Conservation (phyloP, 768 basidiomycete genomes). For the Tricholoma flavovirens region DNA sequence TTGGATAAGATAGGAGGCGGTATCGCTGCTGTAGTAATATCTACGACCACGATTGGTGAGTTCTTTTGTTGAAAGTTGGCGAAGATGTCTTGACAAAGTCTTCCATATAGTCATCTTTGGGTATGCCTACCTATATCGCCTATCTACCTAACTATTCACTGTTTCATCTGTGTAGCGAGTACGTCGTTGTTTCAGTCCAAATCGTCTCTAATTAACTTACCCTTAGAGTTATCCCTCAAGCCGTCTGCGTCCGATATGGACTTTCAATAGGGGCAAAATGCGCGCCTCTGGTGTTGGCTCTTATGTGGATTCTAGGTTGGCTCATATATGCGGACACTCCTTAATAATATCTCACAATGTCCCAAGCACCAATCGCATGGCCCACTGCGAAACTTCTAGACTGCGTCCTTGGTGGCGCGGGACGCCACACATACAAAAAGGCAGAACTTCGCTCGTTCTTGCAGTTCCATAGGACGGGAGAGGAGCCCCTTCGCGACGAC, state of each 20-base stretch:
- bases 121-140: constrained; percentile 33
- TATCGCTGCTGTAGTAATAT: constrained; percentile 70
- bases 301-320: constrained; percentile 62
- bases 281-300: constrained; percentile 62
- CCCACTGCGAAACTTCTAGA: constrained; percentile 83
- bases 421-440: constrained; percentile 75
- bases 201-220: background rate
- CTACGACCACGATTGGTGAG: constrained; percentile 67
- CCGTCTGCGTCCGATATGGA: constrained; percentile 72
- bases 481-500: constrained; percentile 75
- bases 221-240: constrained; percentile 59
- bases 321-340: constrained; percentile 26
- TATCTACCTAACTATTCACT: background rate
- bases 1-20: constrained; percentile 50
- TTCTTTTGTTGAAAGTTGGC: background rate
- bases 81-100: constrained; percentile 1
- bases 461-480: constrained; percentile 71
- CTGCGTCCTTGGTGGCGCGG: constrained; percentile 67
- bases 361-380: constrained; percentile 71
- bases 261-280: constrained; percentile 75
- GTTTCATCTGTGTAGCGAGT: constrained; percentile 55
- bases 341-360: constrained; percentile 31
- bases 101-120: constrained; percentile 68
- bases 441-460: constrained; percentile 76
- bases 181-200: background rate